phyloP scores from a whole-genome alignment of 2,329 filamentous ascomycete species.

The Phaeosphaeria sp. region DNA sequence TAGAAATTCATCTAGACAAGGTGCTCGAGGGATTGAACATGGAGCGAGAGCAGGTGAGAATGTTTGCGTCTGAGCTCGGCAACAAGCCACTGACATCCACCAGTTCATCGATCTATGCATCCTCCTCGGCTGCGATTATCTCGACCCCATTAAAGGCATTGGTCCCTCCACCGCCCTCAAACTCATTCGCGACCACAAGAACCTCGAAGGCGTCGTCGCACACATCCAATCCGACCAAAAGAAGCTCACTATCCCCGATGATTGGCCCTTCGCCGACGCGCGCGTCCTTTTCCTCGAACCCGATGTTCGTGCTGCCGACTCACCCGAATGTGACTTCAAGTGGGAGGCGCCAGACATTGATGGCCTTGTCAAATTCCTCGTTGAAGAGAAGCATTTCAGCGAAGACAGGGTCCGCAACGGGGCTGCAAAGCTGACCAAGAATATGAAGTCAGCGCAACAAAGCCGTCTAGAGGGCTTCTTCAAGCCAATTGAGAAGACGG shows the following conservation, averaged over 20 bases:
- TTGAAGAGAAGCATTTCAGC: slow-evolving; percentile 94
- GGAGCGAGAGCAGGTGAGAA: slow-evolving; percentile 78
- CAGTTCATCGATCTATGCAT: slow-evolving; percentile 99
- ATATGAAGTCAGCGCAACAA: slow-evolving; percentile 89
- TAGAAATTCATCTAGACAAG: slow-evolving; percentile 88
- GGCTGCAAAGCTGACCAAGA: slow-evolving; percentile 83
- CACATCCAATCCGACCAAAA: slow-evolving; percentile 79
- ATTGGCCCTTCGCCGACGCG: slow-evolving; percentile 94
- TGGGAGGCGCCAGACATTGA: slow-evolving; percentile 95
- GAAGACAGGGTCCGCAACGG: slow-evolving; percentile 88
- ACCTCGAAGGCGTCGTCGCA: slow-evolving; percentile 85
- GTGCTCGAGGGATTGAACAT: slow-evolving; percentile 87
- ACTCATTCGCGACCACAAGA: slow-evolving; percentile 89
- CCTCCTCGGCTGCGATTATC: slow-evolving; percentile 94
- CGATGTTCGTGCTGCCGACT: slow-evolving; percentile 82
- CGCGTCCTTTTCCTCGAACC: slow-evolving; percentile 91
- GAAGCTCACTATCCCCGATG: slow-evolving; percentile 80
- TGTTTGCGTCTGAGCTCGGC: slow-evolving; percentile 11
- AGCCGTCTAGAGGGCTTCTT: slow-evolving; percentile 95
- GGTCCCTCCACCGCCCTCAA: slow-evolving; percentile 91
- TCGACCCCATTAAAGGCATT: slow-evolving; percentile 94
- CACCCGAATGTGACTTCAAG: slow-evolving; percentile 93
- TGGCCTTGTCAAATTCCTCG: slow-evolving; percentile 86
- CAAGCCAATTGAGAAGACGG: slow-evolving; percentile 87
- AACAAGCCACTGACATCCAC: slow-evolving; percentile 7